Evolutionary conservation across 1,139 yeast species (phyloP), one percentile per base, ranked within the genome.

Genomic region (Yamadazyma dendronema): DNA sequence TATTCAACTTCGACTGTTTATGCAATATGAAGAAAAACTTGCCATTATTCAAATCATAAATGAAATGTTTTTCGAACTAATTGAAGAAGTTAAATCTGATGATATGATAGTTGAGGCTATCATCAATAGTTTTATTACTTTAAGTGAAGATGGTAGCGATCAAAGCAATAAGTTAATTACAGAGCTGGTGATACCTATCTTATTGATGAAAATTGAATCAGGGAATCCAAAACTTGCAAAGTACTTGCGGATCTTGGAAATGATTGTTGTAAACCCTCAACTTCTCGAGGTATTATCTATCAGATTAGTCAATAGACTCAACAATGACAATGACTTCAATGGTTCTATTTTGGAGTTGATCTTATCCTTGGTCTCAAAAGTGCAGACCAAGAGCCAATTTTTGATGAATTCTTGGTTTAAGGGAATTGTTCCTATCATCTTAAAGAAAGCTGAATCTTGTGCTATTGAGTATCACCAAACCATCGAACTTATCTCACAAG

Each of bases 31-130:
- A 35, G 96, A 89, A 49, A 56, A 77, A 24, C 74, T 78, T 16
- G 60, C 85, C 38, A 64, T 87, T 7, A 75, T 84, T 23, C 87
- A 80, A 42, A 80, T 84, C 49, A 65, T 89, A 30, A 79, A 80
- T 24, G 88, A 81, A 31, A 73, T 81, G 16, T 62, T 85, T 8
- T 40, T 50, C 4, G 44, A 44, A 6, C 41, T 50, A 7, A 54
- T 83, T n/a, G 60, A 65, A 6, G 65, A 61, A 23, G 66, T 63
- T 30, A 68, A 65, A 17, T 63, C 66, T 35, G 66, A 41, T 10
- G 73, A 69, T 41, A 36, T 58, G 15, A 60, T 70, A 2, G 46
- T 66, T 11, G 50, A 46, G 3, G 69, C 65, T 38, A 58, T 68
- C 19, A 56, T 84, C 25, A 67, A 62, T 12, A 79, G 88, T 0